Conservation (phyloP, 2,329 filamentous ascomycete genomes). For the Arthrocladium fulminans region DNA sequence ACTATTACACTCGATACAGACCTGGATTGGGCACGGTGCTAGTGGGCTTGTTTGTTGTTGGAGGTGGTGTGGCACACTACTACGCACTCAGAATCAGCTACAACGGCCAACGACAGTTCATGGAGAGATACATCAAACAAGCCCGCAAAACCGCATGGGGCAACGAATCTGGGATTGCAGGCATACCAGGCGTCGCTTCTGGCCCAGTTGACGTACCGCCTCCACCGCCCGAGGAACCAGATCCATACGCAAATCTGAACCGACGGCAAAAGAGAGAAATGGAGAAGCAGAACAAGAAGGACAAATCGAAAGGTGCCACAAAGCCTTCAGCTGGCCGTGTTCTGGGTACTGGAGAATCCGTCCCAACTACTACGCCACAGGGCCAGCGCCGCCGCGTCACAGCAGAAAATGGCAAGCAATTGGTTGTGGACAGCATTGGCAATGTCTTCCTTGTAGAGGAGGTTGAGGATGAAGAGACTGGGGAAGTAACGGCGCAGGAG, state of each 20-base stretch:
- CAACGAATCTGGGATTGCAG: constrained; percentile 57
- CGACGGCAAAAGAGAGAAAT: constrained; percentile 79
- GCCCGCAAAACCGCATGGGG: constrained; percentile 86
- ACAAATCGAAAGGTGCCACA: constrained; percentile 30
- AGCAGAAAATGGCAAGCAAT: constrained; percentile 88
- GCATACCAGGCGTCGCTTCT: constrained; percentile 57
- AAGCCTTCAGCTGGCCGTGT: constrained; percentile 44
- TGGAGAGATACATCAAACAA: constrained; percentile 83
- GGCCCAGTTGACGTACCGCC: constrained; percentile 28
- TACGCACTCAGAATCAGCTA: constrained; percentile 74
- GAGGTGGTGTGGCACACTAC: constrained; percentile 83
- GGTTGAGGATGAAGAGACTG: constrained; percentile 75
- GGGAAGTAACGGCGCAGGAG: constrained; percentile 73
- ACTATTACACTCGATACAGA: constrained; percentile 93
- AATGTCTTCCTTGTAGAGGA: constrained; percentile 93
- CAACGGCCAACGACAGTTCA: constrained; percentile 83
- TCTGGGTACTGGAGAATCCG: constrained; percentile 26
- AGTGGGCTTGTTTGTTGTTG: constrained; percentile 67
- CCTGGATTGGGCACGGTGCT: constrained; percentile 83
- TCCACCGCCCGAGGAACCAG: constrained; percentile 38
- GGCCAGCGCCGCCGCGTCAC: constrained; percentile 79
- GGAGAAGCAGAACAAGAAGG: constrained; percentile 72
- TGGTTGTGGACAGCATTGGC: constrained; percentile 84
- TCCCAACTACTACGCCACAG: constrained; percentile 50
- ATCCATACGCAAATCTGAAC: constrained; percentile 56